Conservation (phyloP, 257 asterid genomes). For the Solanum chiquidenum region DNA sequence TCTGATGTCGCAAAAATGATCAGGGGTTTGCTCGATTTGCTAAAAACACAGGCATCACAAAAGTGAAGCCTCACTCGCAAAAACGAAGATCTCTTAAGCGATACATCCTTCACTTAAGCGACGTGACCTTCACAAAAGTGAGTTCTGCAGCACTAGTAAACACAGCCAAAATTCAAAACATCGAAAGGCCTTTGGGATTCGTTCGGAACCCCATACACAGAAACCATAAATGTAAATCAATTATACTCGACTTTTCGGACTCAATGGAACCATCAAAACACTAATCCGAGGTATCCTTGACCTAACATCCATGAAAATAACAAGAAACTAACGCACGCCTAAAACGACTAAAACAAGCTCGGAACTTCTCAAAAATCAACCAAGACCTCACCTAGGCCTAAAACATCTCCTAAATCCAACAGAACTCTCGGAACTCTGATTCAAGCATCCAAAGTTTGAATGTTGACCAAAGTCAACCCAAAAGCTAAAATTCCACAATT, state of each 20-base stretch:
- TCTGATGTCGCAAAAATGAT: not conserved
- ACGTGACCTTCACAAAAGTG: not conserved
- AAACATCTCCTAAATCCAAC: not conserved
- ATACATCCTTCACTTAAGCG: not conserved
- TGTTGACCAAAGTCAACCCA: not conserved
- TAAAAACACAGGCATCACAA: not conserved
- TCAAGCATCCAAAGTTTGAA: not conserved
- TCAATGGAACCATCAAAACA: not conserved
- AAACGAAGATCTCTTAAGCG: not conserved
- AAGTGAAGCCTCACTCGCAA: not conserved
- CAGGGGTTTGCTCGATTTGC: not conserved
- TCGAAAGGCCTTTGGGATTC: not conserved
- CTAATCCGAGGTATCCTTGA: not conserved
- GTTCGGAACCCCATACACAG: not conserved
- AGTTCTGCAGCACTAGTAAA: not conserved
- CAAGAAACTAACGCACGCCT: not conserved
- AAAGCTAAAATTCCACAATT: not conserved
- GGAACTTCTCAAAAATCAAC: not conserved
- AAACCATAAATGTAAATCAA: no score
- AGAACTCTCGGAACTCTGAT: accelerated
- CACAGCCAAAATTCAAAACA: not conserved
- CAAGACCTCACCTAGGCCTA: not conserved
- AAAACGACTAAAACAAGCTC: not conserved
- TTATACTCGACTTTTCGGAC: not conserved
- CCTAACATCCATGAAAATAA: not conserved